Evolutionary conservation across 305 asterid genomes (phyloP).

Genomic region (Fraxinus platypoda): DNA sequence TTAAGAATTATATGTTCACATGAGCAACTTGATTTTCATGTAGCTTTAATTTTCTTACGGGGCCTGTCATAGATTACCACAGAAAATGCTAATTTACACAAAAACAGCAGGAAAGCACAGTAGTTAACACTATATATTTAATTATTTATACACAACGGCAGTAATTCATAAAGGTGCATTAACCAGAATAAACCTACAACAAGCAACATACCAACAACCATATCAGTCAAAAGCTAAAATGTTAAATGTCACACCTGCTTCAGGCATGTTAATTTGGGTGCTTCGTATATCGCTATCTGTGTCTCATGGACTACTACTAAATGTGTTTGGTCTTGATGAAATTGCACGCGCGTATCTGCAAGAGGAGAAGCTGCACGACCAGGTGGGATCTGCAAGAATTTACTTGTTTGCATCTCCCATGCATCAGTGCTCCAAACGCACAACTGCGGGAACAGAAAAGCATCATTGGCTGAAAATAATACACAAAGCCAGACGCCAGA

Average conservation of each 20-base stretch:
- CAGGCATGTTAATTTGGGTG: conserved; percentile 33
- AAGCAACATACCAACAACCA: not conserved
- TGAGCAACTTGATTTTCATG: not conserved
- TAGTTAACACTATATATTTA: not conserved
- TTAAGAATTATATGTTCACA: not conserved
- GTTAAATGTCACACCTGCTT: conserved; percentile 42
- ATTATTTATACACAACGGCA: not conserved
- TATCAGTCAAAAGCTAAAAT: not conserved
- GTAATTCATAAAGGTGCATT: not conserved
- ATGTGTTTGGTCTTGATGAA: not conserved
- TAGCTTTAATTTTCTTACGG: not conserved
- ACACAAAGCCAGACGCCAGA: not conserved
- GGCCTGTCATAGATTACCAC: not conserved
- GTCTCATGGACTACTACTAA: conserved; percentile 46
- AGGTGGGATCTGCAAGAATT: conserved; percentile 33
- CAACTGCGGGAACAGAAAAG: conserved; percentile 36
- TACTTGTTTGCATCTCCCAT: conserved; percentile 10
- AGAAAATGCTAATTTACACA: not conserved
- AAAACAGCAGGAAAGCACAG: not conserved
- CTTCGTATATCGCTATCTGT: conserved; percentile 36
- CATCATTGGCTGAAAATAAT: not conserved
- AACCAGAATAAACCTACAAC: not conserved
- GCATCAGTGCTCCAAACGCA: conserved; percentile 62
- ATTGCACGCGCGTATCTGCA: conserved; percentile 54
- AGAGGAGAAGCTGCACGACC: conserved; percentile 39